Evolutionary conservation across 2,329 filamentous ascomycete species (phyloP), one percentile per base, ranked within the genome.

Genomic region (Alternaria brassicae): DNA sequence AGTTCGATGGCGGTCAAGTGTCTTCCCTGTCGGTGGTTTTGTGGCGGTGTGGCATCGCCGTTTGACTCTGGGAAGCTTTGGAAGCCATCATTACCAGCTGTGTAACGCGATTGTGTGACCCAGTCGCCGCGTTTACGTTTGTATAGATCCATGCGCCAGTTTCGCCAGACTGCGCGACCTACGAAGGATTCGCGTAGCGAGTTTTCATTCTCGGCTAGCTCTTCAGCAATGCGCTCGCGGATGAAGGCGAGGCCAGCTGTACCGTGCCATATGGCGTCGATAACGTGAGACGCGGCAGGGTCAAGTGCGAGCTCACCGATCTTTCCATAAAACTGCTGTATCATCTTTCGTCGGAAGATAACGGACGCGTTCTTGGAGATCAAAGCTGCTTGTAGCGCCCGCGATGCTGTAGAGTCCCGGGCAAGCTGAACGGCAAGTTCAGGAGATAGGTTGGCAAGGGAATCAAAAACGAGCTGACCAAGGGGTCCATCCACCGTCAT

Each of bases 91-190:
- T 82, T 83, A 48, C 80, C 81, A n/a, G 81, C 82, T 36, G 79
- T 80, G 56, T 76, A 75, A 53, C 88, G 88, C 10, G 85, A 85
- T 65, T 86, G 83, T 56, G 81, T 81, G 57, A 88, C 81, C 89
- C 89, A 92, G 56, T 90, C 88, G 6, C 79, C 81, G 39, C 86
- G 80, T 52, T 83, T 80, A 27, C 88, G 81, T 71, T 88, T 89
- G 76, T 89, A 91, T 6, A 89, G 77, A 75, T 92, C 89, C 85
- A 91, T 89, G 34, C 82, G 84, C 89, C 89, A 92, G 70, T 91
- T 91, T 64, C 87, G 83, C 88, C 89, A 91, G 10, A 91, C 88
- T 3, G 86, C 87, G 32, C 89, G 81, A 2, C 89, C 89, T 21
- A 87, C 82, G 34, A 84, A 85, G 1, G 85, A 88, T 57, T 90